A percentile compares a stretch with the other conserved stretches of the same genome.
These are phyloP conservation scores for Metarhizium rileyi DNA, from an alignment of 2,329 filamentous ascomycete species.

Conservation along the genomic window DNA sequence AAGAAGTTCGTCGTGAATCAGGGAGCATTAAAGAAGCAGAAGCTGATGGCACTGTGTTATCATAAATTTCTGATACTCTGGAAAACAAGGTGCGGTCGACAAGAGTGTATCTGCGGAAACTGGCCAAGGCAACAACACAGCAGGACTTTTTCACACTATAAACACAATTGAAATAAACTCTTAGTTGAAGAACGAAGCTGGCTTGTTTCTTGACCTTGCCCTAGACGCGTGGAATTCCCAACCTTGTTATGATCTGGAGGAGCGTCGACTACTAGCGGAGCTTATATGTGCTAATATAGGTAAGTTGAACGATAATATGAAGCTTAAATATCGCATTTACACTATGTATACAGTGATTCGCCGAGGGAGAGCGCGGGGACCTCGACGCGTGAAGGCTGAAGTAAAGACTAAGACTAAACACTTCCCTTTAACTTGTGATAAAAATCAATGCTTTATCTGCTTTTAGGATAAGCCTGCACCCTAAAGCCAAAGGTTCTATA, in stretches of 20 bases:
- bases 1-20: neutral
- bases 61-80: neutral
- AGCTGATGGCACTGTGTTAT: neutral
- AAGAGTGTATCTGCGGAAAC: neutral
- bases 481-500: neutral
- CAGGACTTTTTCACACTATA: neutral
- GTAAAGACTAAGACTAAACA: neutral
- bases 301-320: neutral
- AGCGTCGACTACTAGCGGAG: neutral
- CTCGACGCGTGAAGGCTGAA: neutral
- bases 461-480: neutral
- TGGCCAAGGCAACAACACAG: neutral
- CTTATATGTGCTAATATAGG: neutral
- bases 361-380: neutral
- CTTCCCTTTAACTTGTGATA: neutral
- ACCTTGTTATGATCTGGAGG: neutral
- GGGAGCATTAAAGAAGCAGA: neutral
- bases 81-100: neutral
- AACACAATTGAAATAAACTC: neutral
- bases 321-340: neutral
- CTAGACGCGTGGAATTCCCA: neutral
- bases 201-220: neutral
- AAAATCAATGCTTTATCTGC: neutral
- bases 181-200: neutral
- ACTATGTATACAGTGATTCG: constrained; percentile 4